Evolutionary conservation across 75 land plant species (phyloP).

Genomic region (Pinus albicaulis): DNA sequence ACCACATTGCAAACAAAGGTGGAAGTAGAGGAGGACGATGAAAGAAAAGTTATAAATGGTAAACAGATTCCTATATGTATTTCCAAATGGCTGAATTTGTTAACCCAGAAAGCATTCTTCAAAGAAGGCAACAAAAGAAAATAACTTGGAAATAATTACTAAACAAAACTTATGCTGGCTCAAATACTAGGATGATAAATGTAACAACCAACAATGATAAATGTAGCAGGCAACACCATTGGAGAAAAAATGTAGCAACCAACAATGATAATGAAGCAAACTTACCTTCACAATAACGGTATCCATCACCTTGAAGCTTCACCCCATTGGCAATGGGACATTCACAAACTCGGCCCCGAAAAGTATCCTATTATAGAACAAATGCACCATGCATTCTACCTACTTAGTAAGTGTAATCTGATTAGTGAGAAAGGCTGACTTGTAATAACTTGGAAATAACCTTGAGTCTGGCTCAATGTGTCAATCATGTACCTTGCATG

Average conservation of each 20-base stretch:
- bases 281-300: slow-evolving; percentile 52
- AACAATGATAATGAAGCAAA: not conserved
- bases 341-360: slow-evolving; percentile 62
- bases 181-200: not conserved
- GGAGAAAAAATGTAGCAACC: not conserved
- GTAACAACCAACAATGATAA: not conserved
- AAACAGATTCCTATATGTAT: no score
- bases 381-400: not conserved
- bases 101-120: not conserved
- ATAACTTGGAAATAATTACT: not conserved
- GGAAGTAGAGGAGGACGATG: no score
- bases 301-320: slow-evolving; percentile 62
- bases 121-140: not conserved
- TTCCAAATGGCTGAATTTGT: no score
- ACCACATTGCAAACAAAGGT: no score
- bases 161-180: not conserved
- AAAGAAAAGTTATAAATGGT: no score
- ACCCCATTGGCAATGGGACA: slow-evolving; percentile 59
- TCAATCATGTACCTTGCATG: slow-evolving; percentile 48
- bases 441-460: not conserved
- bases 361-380: slow-evolving; percentile 43
- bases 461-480: not conserved
- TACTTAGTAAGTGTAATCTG: not conserved
- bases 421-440: not conserved
- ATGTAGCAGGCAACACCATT: not conserved